Percentiles rank a stretch among this genome's conserved stretches.
Evolutionary conservation across 352 stramenopile species (phyloP).

Genomic region (Globisporangium orthogonon): DNA sequence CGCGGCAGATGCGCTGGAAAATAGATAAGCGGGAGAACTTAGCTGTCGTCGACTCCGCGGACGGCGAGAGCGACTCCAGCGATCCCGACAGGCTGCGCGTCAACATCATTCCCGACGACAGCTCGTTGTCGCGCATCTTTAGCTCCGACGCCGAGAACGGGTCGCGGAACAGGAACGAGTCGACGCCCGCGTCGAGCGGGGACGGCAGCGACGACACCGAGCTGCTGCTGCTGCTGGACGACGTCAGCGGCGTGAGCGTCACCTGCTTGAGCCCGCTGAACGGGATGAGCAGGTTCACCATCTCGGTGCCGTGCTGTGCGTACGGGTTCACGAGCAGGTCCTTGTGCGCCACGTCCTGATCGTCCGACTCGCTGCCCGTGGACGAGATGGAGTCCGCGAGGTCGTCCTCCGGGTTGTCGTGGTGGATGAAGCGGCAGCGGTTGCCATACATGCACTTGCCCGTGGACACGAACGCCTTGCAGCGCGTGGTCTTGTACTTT

Average conservation of each 20-base stretch:
- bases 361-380: conserved; percentile 63
- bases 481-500: conserved; percentile 90
- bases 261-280: conserved; percentile 65
- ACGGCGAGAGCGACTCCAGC: conserved; percentile 27
- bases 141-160: conserved; percentile 37
- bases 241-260: conserved; percentile 46
- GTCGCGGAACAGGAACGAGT: conserved; percentile 31
- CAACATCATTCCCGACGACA: not conserved
- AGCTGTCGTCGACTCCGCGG: conserved; percentile 23
- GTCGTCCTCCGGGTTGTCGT: conserved; percentile 34
- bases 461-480: conserved; percentile 83
- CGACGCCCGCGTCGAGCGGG: conserved; percentile 12
- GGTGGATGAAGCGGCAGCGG: conserved; percentile 87
- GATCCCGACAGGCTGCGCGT: conserved; percentile 2
- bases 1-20: conserved; percentile 79
- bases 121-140: conserved; percentile 18
- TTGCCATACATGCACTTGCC: conserved; percentile 86
- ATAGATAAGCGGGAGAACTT: conserved; percentile 75
- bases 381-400: conserved; percentile 37
- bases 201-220: conserved; percentile 20
- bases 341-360: conserved; percentile 38
- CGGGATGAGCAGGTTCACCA: conserved; percentile 55
- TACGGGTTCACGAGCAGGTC: conserved; percentile 71
- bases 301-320: conserved; percentile 40
- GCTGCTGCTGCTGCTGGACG: conserved; percentile 30